phyloP scores from a whole-genome alignment of 192 early-diverging fungal species.

The Linnemannia schmuckeri region DNA sequence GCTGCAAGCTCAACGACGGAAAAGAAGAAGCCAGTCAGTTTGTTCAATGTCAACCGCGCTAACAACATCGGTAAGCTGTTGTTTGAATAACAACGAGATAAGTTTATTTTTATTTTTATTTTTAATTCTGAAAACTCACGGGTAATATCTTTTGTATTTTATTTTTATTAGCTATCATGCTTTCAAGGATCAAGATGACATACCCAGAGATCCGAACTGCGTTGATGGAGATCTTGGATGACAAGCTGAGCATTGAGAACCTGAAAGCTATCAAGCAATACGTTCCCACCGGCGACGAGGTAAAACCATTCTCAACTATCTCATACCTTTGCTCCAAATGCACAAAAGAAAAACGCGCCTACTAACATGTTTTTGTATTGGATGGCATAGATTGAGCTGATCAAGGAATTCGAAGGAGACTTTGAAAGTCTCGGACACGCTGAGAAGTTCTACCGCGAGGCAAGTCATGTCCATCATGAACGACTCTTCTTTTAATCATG shows the following conservation, averaged over 20 bases:
- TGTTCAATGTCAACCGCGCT: constrained; percentile 66
- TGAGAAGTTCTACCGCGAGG: constrained; percentile 66
- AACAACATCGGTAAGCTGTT: constrained; percentile 66
- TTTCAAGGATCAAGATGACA: constrained; percentile 62
- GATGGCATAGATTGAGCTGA: constrained; percentile 56
- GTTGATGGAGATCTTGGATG: constrained; percentile 67
- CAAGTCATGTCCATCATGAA: neutral
- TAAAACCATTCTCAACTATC: neutral
- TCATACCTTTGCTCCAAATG: neutral
- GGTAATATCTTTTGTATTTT: no score
- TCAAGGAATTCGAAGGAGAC: constrained; percentile 65
- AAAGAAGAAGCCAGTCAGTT: constrained; percentile 56
- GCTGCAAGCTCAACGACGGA: constrained; percentile 20
- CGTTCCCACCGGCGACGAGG: constrained; percentile 67
- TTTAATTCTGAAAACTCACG: neutral
- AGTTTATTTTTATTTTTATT: neutral
- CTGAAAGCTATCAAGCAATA: constrained; percentile 67
- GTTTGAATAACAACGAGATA: neutral
- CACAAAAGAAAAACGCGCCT: neutral
- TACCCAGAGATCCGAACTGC: constrained; percentile 69
- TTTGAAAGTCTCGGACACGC: constrained; percentile 64
- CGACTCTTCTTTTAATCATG: constrained; percentile 10
- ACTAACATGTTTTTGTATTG: neutral
- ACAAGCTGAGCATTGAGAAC: constrained; percentile 65
- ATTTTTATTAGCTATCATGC: constrained; percentile 61